Evolutionary conservation across 768 basidiomycete species (phyloP).

Genomic region (Leccinum boreale): DNA sequence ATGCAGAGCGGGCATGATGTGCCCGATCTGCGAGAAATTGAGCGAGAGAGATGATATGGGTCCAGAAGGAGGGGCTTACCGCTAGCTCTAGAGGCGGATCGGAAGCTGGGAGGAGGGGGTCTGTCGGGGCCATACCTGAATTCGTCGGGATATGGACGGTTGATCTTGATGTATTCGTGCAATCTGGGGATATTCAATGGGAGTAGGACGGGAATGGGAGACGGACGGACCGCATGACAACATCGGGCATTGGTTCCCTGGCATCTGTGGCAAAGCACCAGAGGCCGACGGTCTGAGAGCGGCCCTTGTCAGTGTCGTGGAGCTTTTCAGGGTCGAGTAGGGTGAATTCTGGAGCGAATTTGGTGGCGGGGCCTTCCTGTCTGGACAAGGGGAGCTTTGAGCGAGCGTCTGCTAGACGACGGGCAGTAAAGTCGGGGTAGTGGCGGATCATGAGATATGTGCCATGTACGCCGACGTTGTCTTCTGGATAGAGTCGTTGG

Average conservation of each 20-base stretch:
- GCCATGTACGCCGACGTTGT: conserved; percentile 59
- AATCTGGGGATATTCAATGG: conserved; percentile 38
- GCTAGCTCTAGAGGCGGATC: conserved; percentile 30
- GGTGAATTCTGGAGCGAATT: conserved; percentile 50
- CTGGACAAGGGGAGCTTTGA: conserved; percentile 18
- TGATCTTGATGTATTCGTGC: conserved; percentile 63
- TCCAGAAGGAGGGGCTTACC: conserved; percentile 11
- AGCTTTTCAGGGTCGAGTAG: conserved; percentile 41
- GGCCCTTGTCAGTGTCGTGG: conserved; percentile 51
- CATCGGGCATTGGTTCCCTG: conserved; percentile 68
- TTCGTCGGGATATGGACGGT: conserved; percentile 67
- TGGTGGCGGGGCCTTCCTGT: conserved; percentile 35
- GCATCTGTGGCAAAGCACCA: conserved; percentile 74
- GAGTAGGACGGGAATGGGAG: background rate
- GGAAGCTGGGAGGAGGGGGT: conserved; percentile 57
- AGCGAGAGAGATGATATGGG: background rate
- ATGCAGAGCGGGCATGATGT: conserved; percentile 28
- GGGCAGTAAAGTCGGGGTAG: conserved; percentile 63
- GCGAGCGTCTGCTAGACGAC: conserved; percentile 40
- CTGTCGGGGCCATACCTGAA: conserved; percentile 66
- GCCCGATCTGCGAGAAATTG: conserved; percentile 19
- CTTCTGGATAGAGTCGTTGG: conserved; percentile 73
- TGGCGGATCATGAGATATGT: conserved; percentile 72
- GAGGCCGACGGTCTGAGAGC: conserved; percentile 57
- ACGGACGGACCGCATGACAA: conserved; percentile 58